These are phyloP conservation scores for Trichoderma sp. DNA, from an alignment of 2,329 filamentous ascomycete species.

Conservation along the genomic window DNA sequence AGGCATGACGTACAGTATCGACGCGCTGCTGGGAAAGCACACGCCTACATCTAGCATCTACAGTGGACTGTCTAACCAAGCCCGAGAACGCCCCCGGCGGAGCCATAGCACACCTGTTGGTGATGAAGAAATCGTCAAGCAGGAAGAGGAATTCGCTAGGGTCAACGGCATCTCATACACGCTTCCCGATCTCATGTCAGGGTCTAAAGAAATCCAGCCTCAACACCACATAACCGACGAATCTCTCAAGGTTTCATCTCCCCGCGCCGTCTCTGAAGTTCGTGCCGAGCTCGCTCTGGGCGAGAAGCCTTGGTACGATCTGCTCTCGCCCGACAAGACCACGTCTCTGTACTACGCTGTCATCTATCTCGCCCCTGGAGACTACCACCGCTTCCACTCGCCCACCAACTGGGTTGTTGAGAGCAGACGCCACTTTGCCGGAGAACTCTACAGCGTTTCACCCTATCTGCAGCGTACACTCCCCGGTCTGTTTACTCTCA, in stretches of 20 bases:
- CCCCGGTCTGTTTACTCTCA: slow-evolving; percentile 91
- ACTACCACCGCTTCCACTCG: slow-evolving; percentile 98
- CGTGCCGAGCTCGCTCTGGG: slow-evolving; percentile 76
- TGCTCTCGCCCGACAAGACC: slow-evolving; percentile 58
- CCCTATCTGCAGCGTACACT: slow-evolving; percentile 91
- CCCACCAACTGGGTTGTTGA: slow-evolving; percentile 95
- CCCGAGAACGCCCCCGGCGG: slow-evolving; percentile 22
- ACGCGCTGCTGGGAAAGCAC: slow-evolving; percentile 77
- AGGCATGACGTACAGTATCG: slow-evolving; percentile 95
- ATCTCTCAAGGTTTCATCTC: slow-evolving; percentile 59
- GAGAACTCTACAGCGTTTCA: slow-evolving; percentile 91
- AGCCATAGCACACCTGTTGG: slow-evolving; percentile 36
- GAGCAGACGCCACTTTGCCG: slow-evolving; percentile 91
- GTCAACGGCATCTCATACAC: slow-evolving; percentile 97
- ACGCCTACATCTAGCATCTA: slow-evolving; percentile 55
- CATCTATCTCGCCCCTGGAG: slow-evolving; percentile 92
- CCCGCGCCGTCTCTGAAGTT: slow-evolving; percentile 77
- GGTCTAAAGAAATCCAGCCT: slow-evolving; percentile 34
- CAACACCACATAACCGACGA: slow-evolving; percentile 62
- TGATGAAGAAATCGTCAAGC: slow-evolving; percentile 65
- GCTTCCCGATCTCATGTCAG: slow-evolving; percentile 80
- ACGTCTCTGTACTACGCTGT: slow-evolving; percentile 89
- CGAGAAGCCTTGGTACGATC: slow-evolving; percentile 66
- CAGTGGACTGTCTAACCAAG: slow-evolving; percentile 28
- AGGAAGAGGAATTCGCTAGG: slow-evolving; percentile 87